Conservation (phyloP, 2,329 filamentous ascomycete genomes). For the Colletotrichum australisinense region DNA sequence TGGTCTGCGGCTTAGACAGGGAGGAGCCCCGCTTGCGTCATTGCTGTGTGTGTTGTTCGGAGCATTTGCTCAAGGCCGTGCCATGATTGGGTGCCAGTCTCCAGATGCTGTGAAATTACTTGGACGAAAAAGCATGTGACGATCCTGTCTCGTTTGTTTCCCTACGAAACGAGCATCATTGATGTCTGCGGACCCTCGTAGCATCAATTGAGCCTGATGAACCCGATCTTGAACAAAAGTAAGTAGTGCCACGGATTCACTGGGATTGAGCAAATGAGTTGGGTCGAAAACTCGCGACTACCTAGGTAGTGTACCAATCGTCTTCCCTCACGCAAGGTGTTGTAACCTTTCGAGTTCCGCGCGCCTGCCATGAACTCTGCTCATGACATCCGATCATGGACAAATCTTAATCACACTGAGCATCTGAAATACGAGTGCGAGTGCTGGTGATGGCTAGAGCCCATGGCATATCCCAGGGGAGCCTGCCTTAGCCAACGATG, state of each 20-base stretch:
- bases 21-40: constrained; percentile 32
- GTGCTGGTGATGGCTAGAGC: background rate
- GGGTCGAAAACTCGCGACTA: background rate
- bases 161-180: constrained; percentile 24
- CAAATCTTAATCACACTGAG: background rate
- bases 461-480: background rate
- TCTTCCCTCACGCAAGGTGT: background rate
- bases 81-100: constrained; percentile 12
- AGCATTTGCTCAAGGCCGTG: constrained; percentile 20
- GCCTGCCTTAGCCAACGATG: no score
- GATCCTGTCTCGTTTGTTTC: background rate
- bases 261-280: background rate
- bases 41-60: constrained; percentile 18
- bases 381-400: background rate
- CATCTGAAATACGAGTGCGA: background rate
- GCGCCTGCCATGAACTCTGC: constrained; percentile 20
- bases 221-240: background rate
- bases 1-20: constrained; percentile 10
- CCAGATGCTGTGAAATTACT: background rate
- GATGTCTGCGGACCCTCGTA: background rate
- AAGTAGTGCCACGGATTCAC: no score
- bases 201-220: background rate
- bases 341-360: background rate
- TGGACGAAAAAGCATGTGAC: constrained; percentile 31
- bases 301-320: constrained; percentile 3